Conservation (phyloP, 805 yeast genomes). For the Barnettozyma salicaria region DNA sequence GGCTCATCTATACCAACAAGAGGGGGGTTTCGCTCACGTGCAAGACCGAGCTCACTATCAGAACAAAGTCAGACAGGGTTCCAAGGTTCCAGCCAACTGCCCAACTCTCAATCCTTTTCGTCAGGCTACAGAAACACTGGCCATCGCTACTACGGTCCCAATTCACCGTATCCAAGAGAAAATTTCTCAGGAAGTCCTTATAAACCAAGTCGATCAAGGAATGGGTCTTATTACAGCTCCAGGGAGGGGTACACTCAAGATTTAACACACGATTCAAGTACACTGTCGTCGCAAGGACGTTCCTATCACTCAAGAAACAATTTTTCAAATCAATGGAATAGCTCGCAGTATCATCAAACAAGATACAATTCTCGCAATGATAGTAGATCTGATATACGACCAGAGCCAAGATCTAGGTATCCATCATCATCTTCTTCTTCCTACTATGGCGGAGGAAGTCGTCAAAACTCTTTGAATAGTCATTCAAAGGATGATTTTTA, state of each 20-base stretch:
- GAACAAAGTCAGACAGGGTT: slow-evolving; percentile 2
- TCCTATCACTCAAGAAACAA: slow-evolving; percentile 6
- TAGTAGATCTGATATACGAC: slow-evolving; percentile 4
- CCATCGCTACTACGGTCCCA: slow-evolving; percentile 2
- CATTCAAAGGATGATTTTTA: slow-evolving; percentile 7
- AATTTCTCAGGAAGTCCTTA: slow-evolving; percentile 4
- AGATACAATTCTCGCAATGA: slow-evolving; percentile 5
- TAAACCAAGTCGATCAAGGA: slow-evolving; percentile 3
- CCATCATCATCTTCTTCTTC: slow-evolving; percentile 1
- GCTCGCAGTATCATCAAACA: slow-evolving; percentile 3
- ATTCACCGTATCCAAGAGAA: slow-evolving; percentile 5
- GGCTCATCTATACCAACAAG: slow-evolving; percentile 5
- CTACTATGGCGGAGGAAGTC: slow-evolving; percentile 9
- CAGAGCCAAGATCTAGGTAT: slow-evolving; percentile 6
- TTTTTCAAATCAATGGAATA: slow-evolving; percentile 5
- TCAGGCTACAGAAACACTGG: slow-evolving; percentile 7
- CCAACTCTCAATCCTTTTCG: slow-evolving; percentile 1
- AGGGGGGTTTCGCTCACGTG: slow-evolving; percentile 6
- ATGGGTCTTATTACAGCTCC: slow-evolving; percentile 3
- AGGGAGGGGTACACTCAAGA: slow-evolving; percentile 4
- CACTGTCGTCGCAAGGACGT: background rate
- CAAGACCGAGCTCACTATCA: slow-evolving; percentile 1
- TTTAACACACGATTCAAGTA: background rate
- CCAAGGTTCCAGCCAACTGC: background rate
- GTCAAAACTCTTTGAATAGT: slow-evolving; percentile 6